Evolutionary conservation across 495 filamentous ascomycete species (phyloP), one percentile per base, ranked within the genome.

Genomic region (Pyrenula aspistea): DNA sequence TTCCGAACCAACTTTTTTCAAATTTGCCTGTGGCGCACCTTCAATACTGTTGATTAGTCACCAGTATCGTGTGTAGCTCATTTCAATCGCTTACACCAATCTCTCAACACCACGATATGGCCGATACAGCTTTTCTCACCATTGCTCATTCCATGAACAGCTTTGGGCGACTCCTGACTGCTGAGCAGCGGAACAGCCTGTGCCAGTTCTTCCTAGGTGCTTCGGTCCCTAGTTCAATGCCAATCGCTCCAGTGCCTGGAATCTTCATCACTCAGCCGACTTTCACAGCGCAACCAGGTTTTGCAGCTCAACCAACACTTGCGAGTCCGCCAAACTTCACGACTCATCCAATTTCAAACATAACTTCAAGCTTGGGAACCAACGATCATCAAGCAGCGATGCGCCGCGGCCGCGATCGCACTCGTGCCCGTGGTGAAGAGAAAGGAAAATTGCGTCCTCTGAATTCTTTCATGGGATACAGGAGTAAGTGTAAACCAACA

Each of bases 401-500:
- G 15, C 31, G 31, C 31, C 31, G 56, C 48, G 58, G 31, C n/a
- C 55, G 25, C 54, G 58, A 24, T 22, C 55, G 25, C 54, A 20
- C 10, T 51, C 53, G 53, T 19, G 22, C 21, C 42, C 52, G 49
- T 51, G 55, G 55, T 49, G 24, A 12, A 20, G 36, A 48, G 3
- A 57, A 59, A 21, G 54, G 22, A 51, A 63, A 59, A 51, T 25
- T 63, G 49, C 60, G 64, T n/a, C 63, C 72, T 22, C 55, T 80
- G 10, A 80, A 80, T 56, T 69, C 67, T 24, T 80, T 69, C 59
- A 77, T 80, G 60, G 67, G 67, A 2, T 80, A 73, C 55, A 60
- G 77, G 60, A 67, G 76, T 78, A 68, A 65, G 73, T 69, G 22
- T 22, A 3, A 12, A 24, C 23, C 0, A 24, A 47, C 12, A 53